Evolutionary conservation across 139 green algal genomes (phyloP).

Genomic region (Bryopsis sp.): DNA sequence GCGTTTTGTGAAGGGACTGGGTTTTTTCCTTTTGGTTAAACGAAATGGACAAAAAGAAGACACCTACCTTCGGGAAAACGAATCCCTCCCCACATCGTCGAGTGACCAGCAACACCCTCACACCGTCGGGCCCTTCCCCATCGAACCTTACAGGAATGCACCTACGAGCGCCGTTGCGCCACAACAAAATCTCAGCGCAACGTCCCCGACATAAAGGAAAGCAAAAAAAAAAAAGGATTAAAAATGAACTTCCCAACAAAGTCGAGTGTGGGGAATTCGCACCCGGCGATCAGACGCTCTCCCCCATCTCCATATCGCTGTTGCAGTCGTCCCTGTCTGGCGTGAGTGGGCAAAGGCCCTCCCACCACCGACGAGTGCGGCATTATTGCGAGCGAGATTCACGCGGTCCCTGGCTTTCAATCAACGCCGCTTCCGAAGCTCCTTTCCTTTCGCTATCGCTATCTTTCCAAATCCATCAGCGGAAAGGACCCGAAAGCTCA

Average conservation of each 20-base stretch:
- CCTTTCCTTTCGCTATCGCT: too few species aligned
- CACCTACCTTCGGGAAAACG: conserved; percentile 74
- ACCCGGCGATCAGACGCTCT: conserved; percentile 65
- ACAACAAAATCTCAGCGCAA: not conserved
- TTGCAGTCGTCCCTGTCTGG: conserved; percentile 39
- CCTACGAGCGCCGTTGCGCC: conserved; percentile 24
- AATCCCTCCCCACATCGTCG: conserved; percentile 58
- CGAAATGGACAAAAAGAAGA: not conserved
- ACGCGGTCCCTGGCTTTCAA: too few species aligned
- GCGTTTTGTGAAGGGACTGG: too few species aligned
- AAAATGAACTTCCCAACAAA: too few species aligned
- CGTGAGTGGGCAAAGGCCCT: conserved; percentile 24
- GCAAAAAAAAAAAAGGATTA: too few species aligned
- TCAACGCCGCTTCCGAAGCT: too few species aligned
- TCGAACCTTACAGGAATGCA: conserved; percentile 66
- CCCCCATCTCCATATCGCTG: conserved; percentile 52
- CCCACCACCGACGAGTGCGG: conserved; percentile 22
- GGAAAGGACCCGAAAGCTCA: too few species aligned
- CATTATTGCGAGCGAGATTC: too few species aligned
- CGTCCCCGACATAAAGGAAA: not conserved
- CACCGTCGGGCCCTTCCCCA: not conserved
- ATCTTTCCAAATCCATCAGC: too few species aligned
- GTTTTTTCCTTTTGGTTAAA: too few species aligned
- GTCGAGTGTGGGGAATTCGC: conserved; percentile 10
- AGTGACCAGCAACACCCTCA: conserved; percentile 58